Base-by-base conservation (phyloP, 2,329 filamentous ascomycete species). In the Elsinoe ampelina region DNA sequence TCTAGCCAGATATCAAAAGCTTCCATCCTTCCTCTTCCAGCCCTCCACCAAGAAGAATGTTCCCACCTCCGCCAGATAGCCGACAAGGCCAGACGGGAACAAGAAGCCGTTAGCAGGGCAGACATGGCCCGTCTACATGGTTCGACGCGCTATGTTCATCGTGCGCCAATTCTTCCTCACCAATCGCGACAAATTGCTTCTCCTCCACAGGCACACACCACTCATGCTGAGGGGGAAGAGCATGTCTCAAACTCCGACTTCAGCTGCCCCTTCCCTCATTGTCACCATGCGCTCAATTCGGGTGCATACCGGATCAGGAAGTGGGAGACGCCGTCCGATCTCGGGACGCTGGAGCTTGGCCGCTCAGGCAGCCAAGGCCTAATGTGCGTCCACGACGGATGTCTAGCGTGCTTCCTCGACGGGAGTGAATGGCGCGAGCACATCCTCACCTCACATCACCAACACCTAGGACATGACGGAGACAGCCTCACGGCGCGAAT, bases 391-490 rank as follows among this genome's bases (percentile, higher is more conserved):
- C 65, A 67, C 39, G 58, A 55, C 8, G 59, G 60, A 17, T 67
- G 65, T 42, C 47, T 54, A 3, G 59, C 50, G n/a, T 48, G 55
- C 20, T 66, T 66, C 35, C 43, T 41, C n/a, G 57, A 59, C 20
- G 60, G 58, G 32, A 54, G 60, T 30, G 59, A 63, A 12, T 67
- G 65, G 65, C 54, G 57, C 6, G 43, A 59, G 6, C 64, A 67
- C 54, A 62, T 67, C 45, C 47, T 61, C 5, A 48, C 20, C 11
- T 57, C 61, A 12, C 65, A 67, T 58, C 65, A 67, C 51, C 60
- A 64, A 59, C n/a, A 52, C 13, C 15, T 38, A 30, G 35, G 15
- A 4, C 17, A 38, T 4, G 15, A 22, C 13, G 32, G 19, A 34
- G 35, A 34, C 7, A 55, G 34, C 19, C 50, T 47, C 41, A 39